Conservation (phyloP, 257 asterid species). For the Sherardia arvensis region DNA sequence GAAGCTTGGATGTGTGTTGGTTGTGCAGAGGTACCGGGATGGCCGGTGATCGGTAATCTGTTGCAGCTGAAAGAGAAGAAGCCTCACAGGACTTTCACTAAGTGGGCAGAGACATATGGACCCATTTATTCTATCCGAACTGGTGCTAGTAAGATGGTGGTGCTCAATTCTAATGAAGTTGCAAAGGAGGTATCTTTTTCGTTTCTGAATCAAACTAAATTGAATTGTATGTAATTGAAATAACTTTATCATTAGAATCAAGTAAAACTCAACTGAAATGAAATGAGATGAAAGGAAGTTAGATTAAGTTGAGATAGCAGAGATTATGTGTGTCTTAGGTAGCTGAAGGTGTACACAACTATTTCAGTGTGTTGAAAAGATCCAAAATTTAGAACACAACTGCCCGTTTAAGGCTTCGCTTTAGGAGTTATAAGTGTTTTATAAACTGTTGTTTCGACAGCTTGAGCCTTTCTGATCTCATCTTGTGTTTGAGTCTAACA, state of each 20-base stretch:
- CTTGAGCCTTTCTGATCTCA: background rate
- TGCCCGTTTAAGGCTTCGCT: no score
- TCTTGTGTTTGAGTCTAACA: background rate
- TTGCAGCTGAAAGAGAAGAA: slow-evolving; percentile 83
- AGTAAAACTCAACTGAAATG: no score
- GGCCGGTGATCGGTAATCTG: slow-evolving; percentile 72
- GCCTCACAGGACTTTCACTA: slow-evolving; percentile 75
- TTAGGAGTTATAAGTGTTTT: background rate
- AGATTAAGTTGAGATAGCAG: no score
- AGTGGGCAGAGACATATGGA: slow-evolving; percentile 75
- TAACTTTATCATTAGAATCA: no score
- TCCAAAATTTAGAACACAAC: no score
- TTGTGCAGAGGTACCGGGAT: slow-evolving; percentile 68
- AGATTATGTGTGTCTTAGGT: no score
- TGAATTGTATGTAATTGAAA: background rate
- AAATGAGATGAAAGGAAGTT: no score
- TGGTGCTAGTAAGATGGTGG: slow-evolving; percentile 58
- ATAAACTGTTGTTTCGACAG: background rate
- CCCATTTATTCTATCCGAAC: slow-evolving; percentile 68
- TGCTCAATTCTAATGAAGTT: slow-evolving; percentile 54
- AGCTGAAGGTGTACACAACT: no score
- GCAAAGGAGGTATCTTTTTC: slow-evolving; percentile 60
- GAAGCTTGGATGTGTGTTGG: background rate
- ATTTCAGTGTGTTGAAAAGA: no score
- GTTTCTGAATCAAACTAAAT: background rate